phyloP scores from a whole-genome alignment of 805 yeast genomes.

The Barnettozyma salicaria region DNA sequence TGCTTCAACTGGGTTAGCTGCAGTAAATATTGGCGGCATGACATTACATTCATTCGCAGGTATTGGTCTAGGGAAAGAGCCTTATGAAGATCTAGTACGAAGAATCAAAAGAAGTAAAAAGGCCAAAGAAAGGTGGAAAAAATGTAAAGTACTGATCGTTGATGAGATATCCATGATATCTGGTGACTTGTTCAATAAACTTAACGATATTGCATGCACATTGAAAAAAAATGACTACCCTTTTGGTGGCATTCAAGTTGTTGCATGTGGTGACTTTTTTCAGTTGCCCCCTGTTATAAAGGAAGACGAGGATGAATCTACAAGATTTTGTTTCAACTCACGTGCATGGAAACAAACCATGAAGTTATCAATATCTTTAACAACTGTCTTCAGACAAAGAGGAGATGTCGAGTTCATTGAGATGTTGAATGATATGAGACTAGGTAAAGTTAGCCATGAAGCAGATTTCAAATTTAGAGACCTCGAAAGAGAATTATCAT shows the following conservation, averaged over 20 bases:
- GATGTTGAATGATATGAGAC: conserved; percentile 71
- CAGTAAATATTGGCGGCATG: conserved; percentile 74
- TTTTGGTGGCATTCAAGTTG: conserved; percentile 76
- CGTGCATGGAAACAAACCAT: conserved; percentile 56
- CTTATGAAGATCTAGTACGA: conserved; percentile 38
- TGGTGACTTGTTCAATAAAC: conserved; percentile 57
- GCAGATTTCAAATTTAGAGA: conserved; percentile 45
- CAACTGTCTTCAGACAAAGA: conserved; percentile 69
- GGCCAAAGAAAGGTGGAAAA: conserved; percentile 48
- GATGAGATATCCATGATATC: conserved; percentile 83
- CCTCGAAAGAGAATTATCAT: conserved; percentile 45
- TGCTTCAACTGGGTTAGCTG: conserved; percentile 82
- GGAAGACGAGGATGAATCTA: conserved; percentile 27
- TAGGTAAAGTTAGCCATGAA: conserved; percentile 47
- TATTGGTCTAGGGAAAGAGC: conserved; percentile 64
- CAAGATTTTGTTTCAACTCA: conserved; percentile 60
- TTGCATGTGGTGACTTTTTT: conserved; percentile 76
- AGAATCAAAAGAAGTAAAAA: conserved; percentile 49
- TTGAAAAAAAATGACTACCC: conserved; percentile 44
- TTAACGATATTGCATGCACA: conserved; percentile 52
- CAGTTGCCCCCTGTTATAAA: conserved; percentile 70
- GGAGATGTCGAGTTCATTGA: conserved; percentile 64
- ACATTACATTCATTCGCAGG: conserved; percentile 77
- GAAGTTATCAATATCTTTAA: conserved; percentile 49
- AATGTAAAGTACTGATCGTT: conserved; percentile 53